Percentiles rank a stretch among this genome's conserved stretches.
Conservation (phyloP, 768 basidiomycete genomes). For the Trametes maxima region DNA sequence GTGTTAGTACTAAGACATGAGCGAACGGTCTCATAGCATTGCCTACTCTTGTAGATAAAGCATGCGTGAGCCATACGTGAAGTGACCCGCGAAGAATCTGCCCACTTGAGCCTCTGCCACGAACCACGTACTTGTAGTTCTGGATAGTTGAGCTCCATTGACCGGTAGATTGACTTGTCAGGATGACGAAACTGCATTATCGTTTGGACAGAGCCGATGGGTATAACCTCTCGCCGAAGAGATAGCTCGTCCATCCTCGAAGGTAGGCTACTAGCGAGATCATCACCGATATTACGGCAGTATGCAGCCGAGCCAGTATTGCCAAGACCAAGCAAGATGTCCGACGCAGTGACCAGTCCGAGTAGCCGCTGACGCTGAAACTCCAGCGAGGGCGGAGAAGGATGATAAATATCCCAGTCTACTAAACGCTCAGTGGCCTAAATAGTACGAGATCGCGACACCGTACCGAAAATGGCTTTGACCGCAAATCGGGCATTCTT, state of each 20-base stretch:
- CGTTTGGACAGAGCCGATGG: neutral
- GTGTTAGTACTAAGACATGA: neutral
- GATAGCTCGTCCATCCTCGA: neutral
- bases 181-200: slow-evolving; percentile 19
- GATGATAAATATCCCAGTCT: slow-evolving; percentile 33
- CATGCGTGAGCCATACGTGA: slow-evolving; percentile 30
- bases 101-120: slow-evolving; percentile 37
- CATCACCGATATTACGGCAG: slow-evolving; percentile 27
- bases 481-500: slow-evolving; percentile 25
- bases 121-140: slow-evolving; percentile 39
- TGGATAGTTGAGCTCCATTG: slow-evolving; percentile 9
- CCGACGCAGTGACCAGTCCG: slow-evolving; percentile 28
- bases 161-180: slow-evolving; percentile 16
- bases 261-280: slow-evolving; percentile 1
- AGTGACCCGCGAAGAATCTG: slow-evolving; percentile 32
- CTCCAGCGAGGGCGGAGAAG: slow-evolving; percentile 29
- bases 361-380: slow-evolving; percentile 32
- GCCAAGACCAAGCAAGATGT: slow-evolving; percentile 35
- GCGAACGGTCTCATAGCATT: neutral
- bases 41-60: slow-evolving; percentile 28
- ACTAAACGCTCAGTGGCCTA: neutral
- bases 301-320: slow-evolving; percentile 39
- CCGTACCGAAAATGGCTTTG: slow-evolving; percentile 13
- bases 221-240: slow-evolving; percentile 9
- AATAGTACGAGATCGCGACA: too few species aligned